Evolutionary conservation across 768 basidiomycete genomes (phyloP).

Genomic region (Rickenella mellea): DNA sequence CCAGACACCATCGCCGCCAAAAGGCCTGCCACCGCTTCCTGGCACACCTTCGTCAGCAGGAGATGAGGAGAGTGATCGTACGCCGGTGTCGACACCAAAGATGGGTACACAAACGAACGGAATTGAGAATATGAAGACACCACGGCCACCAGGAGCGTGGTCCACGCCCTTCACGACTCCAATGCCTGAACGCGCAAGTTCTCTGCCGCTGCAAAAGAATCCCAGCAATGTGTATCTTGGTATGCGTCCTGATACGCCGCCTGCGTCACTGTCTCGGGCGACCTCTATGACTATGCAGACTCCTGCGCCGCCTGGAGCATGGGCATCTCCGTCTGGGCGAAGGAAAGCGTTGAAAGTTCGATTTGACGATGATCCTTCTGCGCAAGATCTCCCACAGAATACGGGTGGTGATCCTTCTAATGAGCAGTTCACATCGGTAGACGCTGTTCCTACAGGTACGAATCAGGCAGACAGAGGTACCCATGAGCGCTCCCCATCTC

Average conservation of each 20-base stretch:
- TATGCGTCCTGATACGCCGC: conserved; percentile 37
- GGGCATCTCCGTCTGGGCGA: conserved; percentile 48
- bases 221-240: conserved; percentile 3
- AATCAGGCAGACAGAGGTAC: too few species aligned
- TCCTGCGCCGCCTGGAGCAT: conserved; percentile 63
- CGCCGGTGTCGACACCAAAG: conserved; percentile 14
- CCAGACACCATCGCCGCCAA: conserved; percentile 55
- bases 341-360: conserved; percentile 65
- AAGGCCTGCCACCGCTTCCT: conserved; percentile 55
- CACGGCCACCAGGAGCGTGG: conserved; percentile 38
- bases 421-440: background rate
- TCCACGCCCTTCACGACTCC: conserved; percentile 23
- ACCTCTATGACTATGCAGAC: conserved; percentile 41
- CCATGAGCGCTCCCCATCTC: too few species aligned
- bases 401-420: background rate
- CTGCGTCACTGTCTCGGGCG: conserved; percentile 37
- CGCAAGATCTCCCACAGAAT: background rate
- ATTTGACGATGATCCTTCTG: conserved; percentile 38
- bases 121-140: conserved; percentile 25
- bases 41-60: conserved; percentile 49
- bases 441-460: background rate
- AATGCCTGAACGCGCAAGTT: background rate
- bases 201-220: background rate
- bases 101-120: conserved; percentile 2
- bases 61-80: conserved; percentile 27